Percentiles rank a stretch among this genome's conserved stretches.
These are phyloP conservation scores for Tulasnella sp. DNA, from an alignment of 768 basidiomycete genomes.

Conservation along the genomic window DNA sequence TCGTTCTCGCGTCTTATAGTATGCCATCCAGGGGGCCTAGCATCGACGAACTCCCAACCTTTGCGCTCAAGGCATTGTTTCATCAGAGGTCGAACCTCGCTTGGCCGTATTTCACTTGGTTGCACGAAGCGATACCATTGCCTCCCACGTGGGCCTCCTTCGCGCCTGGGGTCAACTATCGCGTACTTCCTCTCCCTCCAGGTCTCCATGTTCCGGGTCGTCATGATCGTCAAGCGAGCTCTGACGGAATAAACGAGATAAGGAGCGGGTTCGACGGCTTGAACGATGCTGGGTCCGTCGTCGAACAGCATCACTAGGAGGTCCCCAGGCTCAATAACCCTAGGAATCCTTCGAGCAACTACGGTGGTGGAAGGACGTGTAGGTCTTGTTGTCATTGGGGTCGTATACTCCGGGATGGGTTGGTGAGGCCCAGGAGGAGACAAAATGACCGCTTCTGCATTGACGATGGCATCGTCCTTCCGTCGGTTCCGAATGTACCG, in stretches of 20 bases:
- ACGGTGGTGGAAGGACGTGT: not conserved
- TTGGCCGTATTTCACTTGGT: not conserved
- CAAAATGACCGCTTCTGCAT: not conserved
- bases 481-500: not conserved
- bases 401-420: not conserved
- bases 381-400: not conserved
- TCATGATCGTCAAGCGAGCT: not conserved
- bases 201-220: not conserved
- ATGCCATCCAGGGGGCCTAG: not conserved
- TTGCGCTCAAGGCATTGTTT: not conserved
- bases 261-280: not conserved
- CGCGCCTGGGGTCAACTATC: no score
- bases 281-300: not conserved
- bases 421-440: not conserved
- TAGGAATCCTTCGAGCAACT: not conserved
- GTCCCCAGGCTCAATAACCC: not conserved
- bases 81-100: not conserved
- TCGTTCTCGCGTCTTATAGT: not conserved
- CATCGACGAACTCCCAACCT: not conserved
- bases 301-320: not conserved
- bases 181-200: not conserved
- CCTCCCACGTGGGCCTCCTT: no score
- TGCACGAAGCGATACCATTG: not conserved
- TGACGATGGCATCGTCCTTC: not conserved
- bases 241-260: not conserved